Percentiles rank a stretch among this genome's conserved stretches.
Evolutionary conservation across 192 early-diverging fungal genomes (phyloP).

Genomic region (Backusella mclennaniae): DNA sequence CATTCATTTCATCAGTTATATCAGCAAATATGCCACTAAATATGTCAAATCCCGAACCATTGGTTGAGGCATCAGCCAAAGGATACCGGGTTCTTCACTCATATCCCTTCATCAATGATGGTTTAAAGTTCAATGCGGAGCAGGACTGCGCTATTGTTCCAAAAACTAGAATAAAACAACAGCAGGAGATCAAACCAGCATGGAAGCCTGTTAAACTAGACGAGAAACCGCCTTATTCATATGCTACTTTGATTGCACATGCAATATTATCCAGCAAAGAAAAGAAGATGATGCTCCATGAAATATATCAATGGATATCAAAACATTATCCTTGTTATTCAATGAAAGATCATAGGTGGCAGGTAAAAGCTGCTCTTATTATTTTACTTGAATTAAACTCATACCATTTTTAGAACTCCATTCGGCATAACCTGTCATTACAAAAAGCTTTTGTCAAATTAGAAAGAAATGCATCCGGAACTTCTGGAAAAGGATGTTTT

Average conservation of each 20-base stretch:
- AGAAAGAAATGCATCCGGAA: constrained; percentile 48
- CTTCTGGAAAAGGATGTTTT: constrained; percentile 58
- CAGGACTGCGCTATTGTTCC: background rate
- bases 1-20: background rate
- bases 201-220: constrained; percentile 33
- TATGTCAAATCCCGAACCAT: background rate
- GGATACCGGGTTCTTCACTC: background rate
- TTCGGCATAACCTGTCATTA: constrained; percentile 84
- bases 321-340: constrained; percentile 70
- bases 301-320: constrained; percentile 83
- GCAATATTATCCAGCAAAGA: constrained; percentile 64
- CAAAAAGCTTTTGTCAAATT: constrained; percentile 79
- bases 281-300: constrained; percentile 66
- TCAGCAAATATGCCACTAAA: background rate
- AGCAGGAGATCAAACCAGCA: constrained; percentile 3
- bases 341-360: constrained; percentile 71
- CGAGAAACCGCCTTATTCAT: constrained; percentile 71
- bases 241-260: constrained; percentile 79
- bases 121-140: background rate
- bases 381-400: background rate
- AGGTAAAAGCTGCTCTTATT: constrained; percentile 45
- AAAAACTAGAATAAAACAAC: background rate
- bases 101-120: constrained; percentile 1
- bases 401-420: constrained; percentile 66
- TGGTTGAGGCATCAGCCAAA: background rate